Percentiles rank a stretch among this genome's conserved stretches.
phyloP scores from a whole-genome alignment of 345 rosid species.

The Brassica cretica region DNA sequence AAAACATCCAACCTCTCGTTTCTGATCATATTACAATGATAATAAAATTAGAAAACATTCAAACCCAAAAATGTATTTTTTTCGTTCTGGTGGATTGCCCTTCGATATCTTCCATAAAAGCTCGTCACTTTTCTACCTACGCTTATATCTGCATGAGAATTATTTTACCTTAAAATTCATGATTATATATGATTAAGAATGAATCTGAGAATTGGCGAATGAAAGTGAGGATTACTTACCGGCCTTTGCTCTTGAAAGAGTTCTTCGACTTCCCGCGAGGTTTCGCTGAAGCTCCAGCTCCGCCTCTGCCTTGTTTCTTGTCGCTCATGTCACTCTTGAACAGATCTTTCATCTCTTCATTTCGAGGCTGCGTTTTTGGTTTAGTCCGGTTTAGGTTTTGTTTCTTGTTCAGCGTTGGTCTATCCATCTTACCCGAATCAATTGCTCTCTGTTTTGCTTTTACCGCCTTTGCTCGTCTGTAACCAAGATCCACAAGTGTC shows the following conservation, averaged over 20 bases:
- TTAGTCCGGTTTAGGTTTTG: conserved; percentile 48
- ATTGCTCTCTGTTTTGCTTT: conserved; percentile 75
- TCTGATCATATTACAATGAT: conserved; percentile 12
- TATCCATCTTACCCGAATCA: conserved; percentile 66
- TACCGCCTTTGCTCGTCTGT: conserved; percentile 80
- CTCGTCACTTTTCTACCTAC: conserved; percentile 19
- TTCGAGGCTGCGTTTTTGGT: conserved; percentile 61
- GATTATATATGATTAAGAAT: background rate
- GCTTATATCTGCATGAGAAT: conserved; percentile 38
- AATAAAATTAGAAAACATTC: too few species aligned
- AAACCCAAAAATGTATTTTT: background rate
- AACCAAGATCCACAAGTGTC: conserved; percentile 74
- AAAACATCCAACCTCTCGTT: background rate
- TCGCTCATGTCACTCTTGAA: conserved; percentile 89
- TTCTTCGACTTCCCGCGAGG: conserved; percentile 52
- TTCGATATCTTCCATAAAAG: background rate
- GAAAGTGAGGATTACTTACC: conserved; percentile 46
- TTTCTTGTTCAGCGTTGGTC: conserved; percentile 46
- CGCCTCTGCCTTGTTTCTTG: conserved; percentile 55
- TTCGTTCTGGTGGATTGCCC: background rate
- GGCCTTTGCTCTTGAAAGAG: conserved; percentile 89
- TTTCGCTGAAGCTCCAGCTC: conserved; percentile 44
- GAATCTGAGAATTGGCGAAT: background rate
- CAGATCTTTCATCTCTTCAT: conserved; percentile 77
- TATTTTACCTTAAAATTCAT: background rate